phyloP scores from a whole-genome alignment of 305 asterid genomes.

The Fraxinus paxiana region DNA sequence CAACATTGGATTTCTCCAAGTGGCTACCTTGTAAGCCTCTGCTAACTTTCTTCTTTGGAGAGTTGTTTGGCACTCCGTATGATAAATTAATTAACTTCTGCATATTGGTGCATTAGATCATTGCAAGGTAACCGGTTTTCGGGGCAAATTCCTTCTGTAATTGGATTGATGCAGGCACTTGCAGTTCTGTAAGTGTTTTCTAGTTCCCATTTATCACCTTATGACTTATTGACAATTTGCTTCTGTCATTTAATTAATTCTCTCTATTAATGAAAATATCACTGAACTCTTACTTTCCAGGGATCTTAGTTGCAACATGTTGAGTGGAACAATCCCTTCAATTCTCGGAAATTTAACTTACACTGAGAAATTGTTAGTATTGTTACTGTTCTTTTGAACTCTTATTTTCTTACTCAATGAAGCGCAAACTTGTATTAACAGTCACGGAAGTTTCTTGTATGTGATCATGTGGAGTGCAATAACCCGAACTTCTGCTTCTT shows the following conservation, averaged over 20 bases:
- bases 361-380: conserved; percentile 46
- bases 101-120: conserved; percentile 42
- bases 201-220: background rate
- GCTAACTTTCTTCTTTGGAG: background rate
- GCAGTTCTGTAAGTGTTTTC: conserved; percentile 75
- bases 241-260: background rate
- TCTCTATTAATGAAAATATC: background rate
- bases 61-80: background rate
- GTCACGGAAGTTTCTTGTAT: background rate
- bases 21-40: conserved; percentile 61
- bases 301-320: conserved; percentile 48
- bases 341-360: conserved; percentile 51
- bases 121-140: conserved; percentile 74
- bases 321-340: conserved; percentile 49
- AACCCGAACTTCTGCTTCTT: background rate
- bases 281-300: conserved; percentile 15
- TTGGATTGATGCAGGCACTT: conserved; percentile 98
- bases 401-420: background rate
- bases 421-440: background rate
- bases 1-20: conserved; percentile 96
- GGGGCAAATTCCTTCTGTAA: conserved; percentile 78
- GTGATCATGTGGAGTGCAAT: background rate
- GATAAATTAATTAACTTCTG: background rate
- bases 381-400: background rate
- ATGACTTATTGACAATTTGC: background rate